Conservation (phyloP, 2,329 filamentous ascomycete species). For the Penicillium sp. region DNA sequence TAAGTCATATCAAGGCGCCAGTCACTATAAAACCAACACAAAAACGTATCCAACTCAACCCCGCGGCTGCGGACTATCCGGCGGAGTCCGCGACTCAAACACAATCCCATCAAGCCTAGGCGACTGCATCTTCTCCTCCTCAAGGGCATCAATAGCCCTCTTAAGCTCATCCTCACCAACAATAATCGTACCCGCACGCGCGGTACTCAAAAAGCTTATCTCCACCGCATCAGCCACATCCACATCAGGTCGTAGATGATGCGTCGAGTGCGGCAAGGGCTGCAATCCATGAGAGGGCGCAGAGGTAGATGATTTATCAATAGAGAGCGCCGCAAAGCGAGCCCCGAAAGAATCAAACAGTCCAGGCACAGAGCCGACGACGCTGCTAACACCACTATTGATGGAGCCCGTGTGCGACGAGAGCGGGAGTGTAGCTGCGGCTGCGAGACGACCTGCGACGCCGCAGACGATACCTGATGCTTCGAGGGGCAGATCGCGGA, state of each 20-base stretch:
- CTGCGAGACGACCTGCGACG: slow-evolving; percentile 78
- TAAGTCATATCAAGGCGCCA: neutral
- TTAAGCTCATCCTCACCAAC: slow-evolving; percentile 71
- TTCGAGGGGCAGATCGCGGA: slow-evolving; percentile 76
- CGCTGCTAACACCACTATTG: slow-evolving; percentile 18
- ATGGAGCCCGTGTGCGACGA: slow-evolving; percentile 5
- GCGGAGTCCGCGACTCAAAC: neutral
- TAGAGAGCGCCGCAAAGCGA: slow-evolving; percentile 6
- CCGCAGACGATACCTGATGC: slow-evolving; percentile 94
- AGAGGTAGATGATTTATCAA: neutral
- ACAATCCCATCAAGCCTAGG: neutral
- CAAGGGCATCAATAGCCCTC: slow-evolving; percentile 71
- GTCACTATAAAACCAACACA: neutral
- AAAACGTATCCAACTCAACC: neutral
- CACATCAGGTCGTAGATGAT: slow-evolving; percentile 22
- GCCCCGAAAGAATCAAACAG: slow-evolving; percentile 20
- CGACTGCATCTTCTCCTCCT: slow-evolving; percentile 15
- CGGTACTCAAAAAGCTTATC: slow-evolving; percentile 87
- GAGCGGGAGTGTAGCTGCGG: slow-evolving; percentile 57
- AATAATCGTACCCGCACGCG: slow-evolving; percentile 84
- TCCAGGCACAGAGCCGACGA: slow-evolving; percentile 20
- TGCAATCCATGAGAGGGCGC: neutral
- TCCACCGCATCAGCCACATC: slow-evolving; percentile 57
- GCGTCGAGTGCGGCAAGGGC: neutral
- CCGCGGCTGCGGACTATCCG: neutral